Base-by-base conservation (phyloP, 345 rosid species). In the Kernera saxatilis region DNA sequence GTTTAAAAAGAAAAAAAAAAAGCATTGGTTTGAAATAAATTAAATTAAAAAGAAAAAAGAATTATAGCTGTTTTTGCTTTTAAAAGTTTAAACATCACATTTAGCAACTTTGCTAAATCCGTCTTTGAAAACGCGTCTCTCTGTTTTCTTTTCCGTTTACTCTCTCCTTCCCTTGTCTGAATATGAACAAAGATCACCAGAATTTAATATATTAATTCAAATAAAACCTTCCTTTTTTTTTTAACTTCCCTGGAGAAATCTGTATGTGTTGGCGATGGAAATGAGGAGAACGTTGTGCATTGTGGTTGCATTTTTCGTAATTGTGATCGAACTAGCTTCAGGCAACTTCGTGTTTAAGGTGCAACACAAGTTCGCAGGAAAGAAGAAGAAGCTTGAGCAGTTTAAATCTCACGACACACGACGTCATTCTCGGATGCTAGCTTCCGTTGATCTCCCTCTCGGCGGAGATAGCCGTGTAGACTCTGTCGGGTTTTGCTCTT, bases 391-490 rank as follows among this genome's bases (percentile, higher is more conserved):
- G 25, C 73, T 91, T 18, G 63, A 62, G 19, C 90, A 84, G 4
- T 63, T 87, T 17, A 88, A 72, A 48, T 76, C 83, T 45, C 97
- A 94, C 59, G 99, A 94, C 70, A 68, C 70, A 22, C 82, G 37
- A 57, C 98, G 97, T 13, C 97, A 86, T 45, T 72, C 85, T 36
- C 79, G 98, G 19, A 73, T 86, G 66, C 88, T 93, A 25, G 62
- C 87, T 50, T 65, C 88, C 76, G 37, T 85, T 57, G 88, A 86
- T 74, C 67, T 93, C 29, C 84, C 83, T 41, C 52, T 93, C 21
- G 98, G 97, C 1, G 97, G 98, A 77, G 85, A 79, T 44, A 94
- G 97, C 78, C 96, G 91, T 17, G 75, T 85, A 15, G 86, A 80
- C 43, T 77, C 77, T 49, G 78, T 89, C 68, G 97, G 98, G 97